phyloP scores from a whole-genome alignment of 1,139 yeast species.

The Saccharomyces hybrid region DNA sequence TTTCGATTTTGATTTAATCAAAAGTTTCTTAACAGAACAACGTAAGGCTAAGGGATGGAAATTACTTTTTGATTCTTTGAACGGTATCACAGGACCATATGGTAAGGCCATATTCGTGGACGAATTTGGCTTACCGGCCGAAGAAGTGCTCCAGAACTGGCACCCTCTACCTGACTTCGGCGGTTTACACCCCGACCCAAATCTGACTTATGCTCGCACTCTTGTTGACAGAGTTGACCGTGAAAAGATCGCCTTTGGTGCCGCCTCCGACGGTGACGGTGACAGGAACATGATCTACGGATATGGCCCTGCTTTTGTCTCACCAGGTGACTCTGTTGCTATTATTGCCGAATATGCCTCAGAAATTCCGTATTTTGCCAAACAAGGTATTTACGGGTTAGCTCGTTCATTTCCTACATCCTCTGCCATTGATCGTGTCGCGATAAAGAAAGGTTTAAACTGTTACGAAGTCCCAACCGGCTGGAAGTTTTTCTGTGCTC shows the following conservation, averaged over 20 bases:
- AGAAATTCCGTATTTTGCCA: slow-evolving; percentile 80
- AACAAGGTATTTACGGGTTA: slow-evolving; percentile 80
- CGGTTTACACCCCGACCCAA: slow-evolving; percentile 97
- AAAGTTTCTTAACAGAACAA: slow-evolving; percentile 50
- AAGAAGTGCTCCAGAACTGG: slow-evolving; percentile 64
- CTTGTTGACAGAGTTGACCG: slow-evolving; percentile 78
- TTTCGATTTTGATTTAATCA: slow-evolving; percentile 81
- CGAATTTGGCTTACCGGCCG: slow-evolving; percentile 68
- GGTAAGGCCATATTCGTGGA: slow-evolving; percentile 78
- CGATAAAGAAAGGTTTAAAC: slow-evolving; percentile 63
- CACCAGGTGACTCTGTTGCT: slow-evolving; percentile 98
- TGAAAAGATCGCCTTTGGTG: slow-evolving; percentile 83
- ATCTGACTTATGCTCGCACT: slow-evolving; percentile 85
- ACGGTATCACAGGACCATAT: slow-evolving; percentile 97
- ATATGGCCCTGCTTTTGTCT: slow-evolving; percentile 81
- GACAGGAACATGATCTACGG: slow-evolving; percentile 99
- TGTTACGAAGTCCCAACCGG: slow-evolving; percentile 97
- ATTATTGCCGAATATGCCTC: slow-evolving; percentile 88
- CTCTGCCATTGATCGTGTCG: slow-evolving; percentile 89
- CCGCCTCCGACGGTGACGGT: slow-evolving; percentile 98
- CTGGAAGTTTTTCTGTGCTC: slow-evolving; percentile 95
- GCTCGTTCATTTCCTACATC: slow-evolving; percentile 99
- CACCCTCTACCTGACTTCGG: slow-evolving; percentile 85
- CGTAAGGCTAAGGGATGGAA: slow-evolving; percentile 49
- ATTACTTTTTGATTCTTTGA: slow-evolving; percentile 79